phyloP scores from a whole-genome alignment of 352 stramenopile species.

The Phytophthora pini region DNA sequence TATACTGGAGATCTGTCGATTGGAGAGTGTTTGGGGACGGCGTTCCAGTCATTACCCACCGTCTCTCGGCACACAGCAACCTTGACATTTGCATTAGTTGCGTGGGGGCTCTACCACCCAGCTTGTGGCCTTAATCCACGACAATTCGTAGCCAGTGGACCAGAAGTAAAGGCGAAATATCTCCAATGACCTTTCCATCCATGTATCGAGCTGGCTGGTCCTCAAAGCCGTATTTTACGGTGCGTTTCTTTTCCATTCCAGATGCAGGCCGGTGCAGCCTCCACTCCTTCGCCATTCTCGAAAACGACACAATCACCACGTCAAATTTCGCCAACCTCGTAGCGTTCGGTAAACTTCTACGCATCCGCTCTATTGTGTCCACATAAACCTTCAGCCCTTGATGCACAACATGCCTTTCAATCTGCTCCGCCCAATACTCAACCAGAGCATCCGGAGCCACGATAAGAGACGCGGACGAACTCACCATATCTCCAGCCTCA shows the following conservation, averaged over 20 bases:
- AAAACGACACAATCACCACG: slow-evolving; percentile 74
- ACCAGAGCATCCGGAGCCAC: slow-evolving; percentile 69
- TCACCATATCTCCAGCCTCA: slow-evolving; percentile 30
- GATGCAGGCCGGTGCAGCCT: slow-evolving; percentile 57
- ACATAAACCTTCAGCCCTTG: slow-evolving; percentile 44
- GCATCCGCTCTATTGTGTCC: slow-evolving; percentile 31
- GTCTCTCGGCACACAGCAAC: slow-evolving; percentile 80
- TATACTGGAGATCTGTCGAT: slow-evolving; percentile 82
- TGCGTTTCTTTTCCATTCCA: slow-evolving; percentile 46
- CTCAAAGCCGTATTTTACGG: slow-evolving; percentile 63
- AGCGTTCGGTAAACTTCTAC: slow-evolving; percentile 34
- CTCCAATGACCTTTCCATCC: slow-evolving; percentile 50
- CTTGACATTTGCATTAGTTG: slow-evolving; percentile 85
- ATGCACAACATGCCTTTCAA: slow-evolving; percentile 49
- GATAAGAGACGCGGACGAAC: slow-evolving; percentile 60
- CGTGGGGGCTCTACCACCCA: slow-evolving; percentile 64
- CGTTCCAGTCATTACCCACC: slow-evolving; percentile 98
- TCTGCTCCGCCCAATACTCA: slow-evolving; percentile 78
- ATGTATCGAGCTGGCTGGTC: slow-evolving; percentile 47
- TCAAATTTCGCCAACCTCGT: slow-evolving; percentile 57
- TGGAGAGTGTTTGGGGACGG: slow-evolving; percentile 90
- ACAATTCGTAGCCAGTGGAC: slow-evolving; percentile 90
- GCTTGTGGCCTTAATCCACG: slow-evolving; percentile 95
- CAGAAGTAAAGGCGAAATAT: slow-evolving; percentile 52
- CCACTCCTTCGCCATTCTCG: slow-evolving; percentile 66